These are phyloP conservation scores for Leptographium wingfieldii DNA, from an alignment of 2,329 filamentous ascomycete genomes.

Conservation along the genomic window DNA sequence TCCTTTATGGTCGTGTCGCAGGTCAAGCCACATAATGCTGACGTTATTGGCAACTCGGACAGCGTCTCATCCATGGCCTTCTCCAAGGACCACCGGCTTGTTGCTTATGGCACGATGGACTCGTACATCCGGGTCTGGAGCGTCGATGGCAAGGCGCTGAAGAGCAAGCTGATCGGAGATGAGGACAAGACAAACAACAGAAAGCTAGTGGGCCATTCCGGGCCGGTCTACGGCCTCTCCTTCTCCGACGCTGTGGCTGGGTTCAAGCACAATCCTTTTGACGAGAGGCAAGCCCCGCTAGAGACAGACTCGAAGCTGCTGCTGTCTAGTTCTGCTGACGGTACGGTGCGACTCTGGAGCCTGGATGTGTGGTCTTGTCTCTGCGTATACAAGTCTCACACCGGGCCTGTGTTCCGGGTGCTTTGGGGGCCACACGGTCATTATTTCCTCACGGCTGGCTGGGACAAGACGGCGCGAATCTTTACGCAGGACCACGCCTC, in stretches of 20 bases:
- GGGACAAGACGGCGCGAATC: conserved; percentile 79
- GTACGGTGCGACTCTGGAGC: conserved; percentile 84
- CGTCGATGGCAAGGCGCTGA: conserved; percentile 70
- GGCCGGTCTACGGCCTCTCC: conserved; percentile 75
- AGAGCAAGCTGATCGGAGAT: conserved; percentile 47
- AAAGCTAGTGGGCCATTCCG: conserved; percentile 80
- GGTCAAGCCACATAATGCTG: conserved; percentile 10
- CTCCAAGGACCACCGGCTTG: conserved; percentile 76
- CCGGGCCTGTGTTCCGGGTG: conserved; percentile 78
- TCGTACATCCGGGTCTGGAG: conserved; percentile 96
- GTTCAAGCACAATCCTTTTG: conserved; percentile 36
- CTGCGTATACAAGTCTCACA: conserved; percentile 87
- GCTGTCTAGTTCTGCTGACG: conserved; percentile 77
- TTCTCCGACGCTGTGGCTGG: conserved; percentile 64
- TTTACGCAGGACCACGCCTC: conserved; percentile 92
- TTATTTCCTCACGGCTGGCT: conserved; percentile 81
- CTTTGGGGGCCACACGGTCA: conserved; percentile 88
- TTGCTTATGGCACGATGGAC: conserved; percentile 80
- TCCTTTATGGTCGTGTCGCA: neutral
- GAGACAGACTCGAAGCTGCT: conserved; percentile 59
- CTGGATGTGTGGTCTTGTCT: conserved; percentile 85
- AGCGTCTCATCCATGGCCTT: conserved; percentile 92
- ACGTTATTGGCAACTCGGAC: neutral
- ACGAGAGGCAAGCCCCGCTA: conserved; percentile 29
- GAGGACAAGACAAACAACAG: conserved; percentile 51